Base-by-base conservation (phyloP, 305 asterid genomes). In the Rubia peregrina region DNA sequence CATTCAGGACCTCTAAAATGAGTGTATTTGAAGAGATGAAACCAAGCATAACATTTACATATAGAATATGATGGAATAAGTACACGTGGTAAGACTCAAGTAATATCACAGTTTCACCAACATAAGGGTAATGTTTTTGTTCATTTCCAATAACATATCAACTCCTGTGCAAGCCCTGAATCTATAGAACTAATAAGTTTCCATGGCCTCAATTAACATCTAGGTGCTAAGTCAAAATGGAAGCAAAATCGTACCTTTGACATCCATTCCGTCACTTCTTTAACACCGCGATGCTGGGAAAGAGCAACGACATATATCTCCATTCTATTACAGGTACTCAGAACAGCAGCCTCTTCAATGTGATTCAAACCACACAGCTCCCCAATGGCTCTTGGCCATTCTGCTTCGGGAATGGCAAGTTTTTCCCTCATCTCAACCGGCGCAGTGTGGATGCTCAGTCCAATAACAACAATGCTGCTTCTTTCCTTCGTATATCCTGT, bases 261-360 rank as follows among this genome's bases (percentile, higher is more conserved):
- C 98, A 94, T 94, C 97, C 97, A 94, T 16, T 94, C 98, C 6
- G 98, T 94, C 33, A 94, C 98, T 86, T 94, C 98, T 83, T 94
- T 94, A 74, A 94, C 87, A 16, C 98, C 98, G 5, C 96, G 95
- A 69, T 94, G 96, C 74, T 89, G 89, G 66, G 98, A 94, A 79
- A 94, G 97, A 44, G 97, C 98, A 3, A 94, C 92, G 16, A 94
- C 96, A 65, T 94, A 94, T 59, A 94, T 89, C 76, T 94, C 98
- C 98, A 94, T 89, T 78, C 98, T 72, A 84, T 94, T 94, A 76
- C 98, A 94, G 68, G 98, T 94, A 79, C 98, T 90, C 48, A 94
- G 96, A 79, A 94, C 96, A 68, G 98, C 97, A 61, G 98, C 98
- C 78, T 94, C 98, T 82, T 94, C 98, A 69, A 94, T 94, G 71